phyloP scores from a whole-genome alignment of 495 filamentous ascomycete genomes.

The Daldinia loculata region DNA sequence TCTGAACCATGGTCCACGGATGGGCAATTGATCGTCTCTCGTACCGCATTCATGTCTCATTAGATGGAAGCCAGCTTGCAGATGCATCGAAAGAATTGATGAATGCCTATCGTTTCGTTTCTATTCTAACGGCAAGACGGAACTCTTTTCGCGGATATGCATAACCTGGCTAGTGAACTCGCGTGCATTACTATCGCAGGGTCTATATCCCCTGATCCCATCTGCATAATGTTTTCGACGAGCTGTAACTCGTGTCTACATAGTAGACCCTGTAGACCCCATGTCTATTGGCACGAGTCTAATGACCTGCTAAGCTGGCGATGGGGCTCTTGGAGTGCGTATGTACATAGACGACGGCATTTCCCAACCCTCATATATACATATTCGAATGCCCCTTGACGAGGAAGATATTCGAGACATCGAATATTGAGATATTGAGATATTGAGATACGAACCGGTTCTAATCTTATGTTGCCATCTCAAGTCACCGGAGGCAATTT shows the following conservation, averaged over 20 bases:
- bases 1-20: conserved; percentile 11
- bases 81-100: background rate
- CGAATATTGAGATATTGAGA: background rate
- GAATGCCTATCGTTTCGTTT: background rate
- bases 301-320: background rate
- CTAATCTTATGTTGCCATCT: background rate
- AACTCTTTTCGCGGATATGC: conserved; percentile 3
- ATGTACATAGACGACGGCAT: background rate
- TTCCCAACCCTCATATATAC: conserved; percentile 4
- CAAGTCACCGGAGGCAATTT: background rate
- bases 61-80: background rate
- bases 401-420: background rate
- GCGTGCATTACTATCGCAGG: conserved; percentile 21
- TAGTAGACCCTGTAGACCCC: conserved; percentile 29
- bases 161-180: conserved; percentile 3
- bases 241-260: conserved; percentile 38
- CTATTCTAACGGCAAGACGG: background rate
- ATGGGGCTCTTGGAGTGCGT: conserved; percentile 6
- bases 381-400: conserved; percentile 5
- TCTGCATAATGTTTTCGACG: conserved; percentile 20
- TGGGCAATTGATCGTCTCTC: conserved; percentile 2
- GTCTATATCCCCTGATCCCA: conserved; percentile 26
- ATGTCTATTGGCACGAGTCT: conserved; percentile 17
- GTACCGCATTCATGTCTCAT: conserved; percentile 1
- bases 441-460: background rate